Evolutionary conservation across 2,329 filamentous ascomycete genomes (phyloP).

Genomic region (Hypoxylon sp.): DNA sequence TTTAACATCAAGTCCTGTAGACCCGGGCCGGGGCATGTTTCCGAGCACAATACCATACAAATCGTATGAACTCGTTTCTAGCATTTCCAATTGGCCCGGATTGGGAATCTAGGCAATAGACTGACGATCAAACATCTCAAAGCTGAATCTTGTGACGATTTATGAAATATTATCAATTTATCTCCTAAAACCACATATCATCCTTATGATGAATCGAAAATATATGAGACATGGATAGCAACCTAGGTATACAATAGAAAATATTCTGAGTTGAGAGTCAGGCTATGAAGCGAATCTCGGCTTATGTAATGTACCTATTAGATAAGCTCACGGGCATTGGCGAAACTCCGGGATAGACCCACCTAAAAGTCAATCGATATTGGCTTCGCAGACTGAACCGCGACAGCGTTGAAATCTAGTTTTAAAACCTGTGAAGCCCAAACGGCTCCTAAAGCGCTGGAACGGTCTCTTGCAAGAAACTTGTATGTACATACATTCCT

Average conservation of each 20-base stretch:
- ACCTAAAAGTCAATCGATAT: conserved; percentile 21
- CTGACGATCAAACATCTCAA: background rate
- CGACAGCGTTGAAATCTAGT: conserved; percentile 10
- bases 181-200: too few species aligned
- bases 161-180: background rate
- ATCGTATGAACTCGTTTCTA: conserved; percentile 35
- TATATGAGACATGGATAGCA: too few species aligned
- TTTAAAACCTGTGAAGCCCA: background rate
- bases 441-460: background rate
- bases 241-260: background rate
- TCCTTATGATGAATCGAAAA: too few species aligned
- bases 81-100: conserved; percentile 10
- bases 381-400: conserved; percentile 1
- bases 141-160: background rate
- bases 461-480: background rate
- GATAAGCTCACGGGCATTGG: background rate
- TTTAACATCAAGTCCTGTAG: conserved; percentile 45
- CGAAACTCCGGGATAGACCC: background rate
- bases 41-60: conserved; percentile 51
- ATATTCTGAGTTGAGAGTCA: background rate
- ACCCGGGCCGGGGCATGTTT: conserved; percentile 39
- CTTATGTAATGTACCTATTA: conserved; percentile 9
- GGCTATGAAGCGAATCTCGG: background rate
- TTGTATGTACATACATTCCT: conserved; percentile 5
- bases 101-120: conserved; percentile 10